Evolutionary conservation across 164 flowering plant genomes (phyloP), one percentile per base, ranked within the genome.

Genomic region (Nymphaea thermarum): DNA sequence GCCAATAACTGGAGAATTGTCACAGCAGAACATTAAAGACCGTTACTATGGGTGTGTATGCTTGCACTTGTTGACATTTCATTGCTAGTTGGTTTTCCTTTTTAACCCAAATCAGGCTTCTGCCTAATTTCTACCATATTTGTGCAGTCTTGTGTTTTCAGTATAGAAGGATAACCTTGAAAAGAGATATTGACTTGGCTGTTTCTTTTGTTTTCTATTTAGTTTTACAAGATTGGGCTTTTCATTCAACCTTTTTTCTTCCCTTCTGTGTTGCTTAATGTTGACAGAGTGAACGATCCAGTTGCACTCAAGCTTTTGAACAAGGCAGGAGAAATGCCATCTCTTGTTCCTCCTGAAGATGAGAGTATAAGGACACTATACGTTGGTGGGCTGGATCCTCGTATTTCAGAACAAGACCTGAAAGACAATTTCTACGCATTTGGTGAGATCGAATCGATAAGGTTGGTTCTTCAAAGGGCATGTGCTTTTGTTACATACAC

Each of bases 401-500:
- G 92, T 65, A 72, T 94, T 44, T 78, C 84, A 3, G 99, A 94
- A 77, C 98, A 94, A 72, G 99, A 94, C 66, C 72, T 94, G 18
- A 79, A 92, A 69, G 99, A 94, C 72, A 70, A 87, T 68, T 94
- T 94, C 66, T 94, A 94, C 65, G 87, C 95, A 16, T 89, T 88
- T 75, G 99, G 97, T 44, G 98, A 94, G 77, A 94, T 94, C n/a
- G 97, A 93, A 76, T 85, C 96, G 2, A 68, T 93, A 12, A 81
- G 89, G 44, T 82, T 89, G 84, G 93, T 89, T 16, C 85, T 80
- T 47, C 89, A 85, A 65, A 82, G 86, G 25, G 96, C 94, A 3
- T 89, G 96, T 69, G 96, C 97, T 36, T 93, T 93, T 72, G 93
- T 93, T n/a, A 85, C 97, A 10, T 93, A 93, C 84, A 91, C 98